Evolutionary conservation across 2,329 filamentous ascomycete genomes (phyloP).

Genomic region (Beauveria sp.): DNA sequence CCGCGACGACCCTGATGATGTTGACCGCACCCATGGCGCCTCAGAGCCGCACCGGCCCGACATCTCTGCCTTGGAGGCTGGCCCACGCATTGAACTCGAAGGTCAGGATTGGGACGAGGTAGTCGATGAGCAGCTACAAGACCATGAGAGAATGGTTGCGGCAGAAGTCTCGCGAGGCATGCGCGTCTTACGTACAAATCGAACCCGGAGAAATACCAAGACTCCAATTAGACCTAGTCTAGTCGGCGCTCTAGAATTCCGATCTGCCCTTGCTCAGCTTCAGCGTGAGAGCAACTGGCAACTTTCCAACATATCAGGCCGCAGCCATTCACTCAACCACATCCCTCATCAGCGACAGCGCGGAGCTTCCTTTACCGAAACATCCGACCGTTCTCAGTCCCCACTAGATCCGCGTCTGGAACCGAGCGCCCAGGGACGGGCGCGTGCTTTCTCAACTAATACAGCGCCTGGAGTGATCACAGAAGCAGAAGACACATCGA

Average conservation of each 20-base stretch:
- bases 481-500: background rate
- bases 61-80: slow-evolving; percentile 36
- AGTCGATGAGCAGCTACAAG: slow-evolving; percentile 40
- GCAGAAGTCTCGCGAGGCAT: slow-evolving; percentile 90
- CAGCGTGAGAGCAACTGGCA: slow-evolving; percentile 73
- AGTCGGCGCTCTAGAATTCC: slow-evolving; percentile 87
- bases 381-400: slow-evolving; percentile 10
- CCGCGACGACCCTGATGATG: slow-evolving; percentile 46
- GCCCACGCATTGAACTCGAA: slow-evolving; percentile 41
- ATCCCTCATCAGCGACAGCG: slow-evolving; percentile 19
- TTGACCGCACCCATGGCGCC: slow-evolving; percentile 16
- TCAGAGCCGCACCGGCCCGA: slow-evolving; percentile 22
- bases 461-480: slow-evolving; percentile 1
- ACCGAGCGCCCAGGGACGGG: slow-evolving; percentile 8
- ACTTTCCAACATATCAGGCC: slow-evolving; percentile 58
- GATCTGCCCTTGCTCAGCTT: slow-evolving; percentile 80
- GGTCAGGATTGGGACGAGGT: slow-evolving; percentile 29
- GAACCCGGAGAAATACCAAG: slow-evolving; percentile 62
- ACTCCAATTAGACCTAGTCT: slow-evolving; percentile 88
- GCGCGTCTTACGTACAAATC: slow-evolving; percentile 67
- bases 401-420: background rate
- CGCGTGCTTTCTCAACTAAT: slow-evolving; percentile 1
- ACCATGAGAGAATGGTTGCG: slow-evolving; percentile 56
- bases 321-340: slow-evolving; percentile 41
- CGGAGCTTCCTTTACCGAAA: slow-evolving; percentile 21